These are phyloP conservation scores for Penicillium longicatenatum DNA, from an alignment of 495 filamentous ascomycete species.

Conservation along the genomic window DNA sequence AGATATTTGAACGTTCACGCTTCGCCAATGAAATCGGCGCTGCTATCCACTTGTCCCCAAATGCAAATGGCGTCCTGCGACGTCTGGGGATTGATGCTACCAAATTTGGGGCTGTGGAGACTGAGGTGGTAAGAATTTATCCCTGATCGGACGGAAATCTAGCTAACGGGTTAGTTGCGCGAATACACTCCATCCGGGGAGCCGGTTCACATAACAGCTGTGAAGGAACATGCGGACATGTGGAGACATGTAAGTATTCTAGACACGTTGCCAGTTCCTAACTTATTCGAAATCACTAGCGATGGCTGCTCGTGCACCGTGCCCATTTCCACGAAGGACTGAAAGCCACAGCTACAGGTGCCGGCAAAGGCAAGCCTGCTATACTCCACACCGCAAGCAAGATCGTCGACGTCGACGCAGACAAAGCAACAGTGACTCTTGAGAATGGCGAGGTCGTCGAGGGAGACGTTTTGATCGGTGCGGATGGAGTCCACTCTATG, in stretches of 20 bases:
- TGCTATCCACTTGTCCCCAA: constrained; percentile 57
- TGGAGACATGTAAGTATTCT: constrained; percentile 42
- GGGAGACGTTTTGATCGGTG: constrained; percentile 52
- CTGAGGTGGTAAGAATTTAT: constrained; percentile 24
- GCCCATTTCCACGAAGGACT: constrained; percentile 50
- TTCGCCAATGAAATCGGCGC: constrained; percentile 58
- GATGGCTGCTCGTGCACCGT: constrained; percentile 56
- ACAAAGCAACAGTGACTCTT: constrained; percentile 43
- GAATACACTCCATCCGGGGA: constrained; percentile 35
- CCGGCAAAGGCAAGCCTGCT: constrained; percentile 42
- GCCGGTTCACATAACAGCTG: constrained; percentile 32
- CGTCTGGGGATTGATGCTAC: constrained; percentile 43
- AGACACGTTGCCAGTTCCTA: neutral
- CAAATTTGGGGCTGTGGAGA: constrained; percentile 38
- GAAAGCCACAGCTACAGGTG: constrained; percentile 42
- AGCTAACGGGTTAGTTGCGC: constrained; percentile 26
- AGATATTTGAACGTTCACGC: constrained; percentile 57
- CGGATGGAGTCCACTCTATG: constrained; percentile 55
- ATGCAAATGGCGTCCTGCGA: constrained; percentile 50
- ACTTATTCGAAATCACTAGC: constrained; percentile 22
- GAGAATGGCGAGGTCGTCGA: constrained; percentile 35
- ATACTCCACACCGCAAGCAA: constrained; percentile 44
- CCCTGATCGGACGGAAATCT: neutral
- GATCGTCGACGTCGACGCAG: constrained; percentile 46
- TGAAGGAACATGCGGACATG: constrained; percentile 32